Conservation (phyloP, 495 filamentous ascomycete species). For the Parathielavia hyrcaniae region DNA sequence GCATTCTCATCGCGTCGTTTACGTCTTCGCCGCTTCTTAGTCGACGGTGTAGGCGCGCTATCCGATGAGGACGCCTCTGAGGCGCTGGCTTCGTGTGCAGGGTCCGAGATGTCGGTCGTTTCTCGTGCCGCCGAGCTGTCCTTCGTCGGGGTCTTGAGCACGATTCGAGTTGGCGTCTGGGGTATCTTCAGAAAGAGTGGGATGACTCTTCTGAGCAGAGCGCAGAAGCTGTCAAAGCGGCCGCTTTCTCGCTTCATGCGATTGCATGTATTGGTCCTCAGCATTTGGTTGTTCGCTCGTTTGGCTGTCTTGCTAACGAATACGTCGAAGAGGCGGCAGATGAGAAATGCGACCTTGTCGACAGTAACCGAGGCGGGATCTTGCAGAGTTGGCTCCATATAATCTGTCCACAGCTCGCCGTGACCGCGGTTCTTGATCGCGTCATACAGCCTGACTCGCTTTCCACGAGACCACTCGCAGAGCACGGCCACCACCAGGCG, state of each 20-base stretch:
- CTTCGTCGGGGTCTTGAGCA: not conserved
- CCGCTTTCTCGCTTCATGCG: not conserved
- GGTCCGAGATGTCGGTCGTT: not conserved
- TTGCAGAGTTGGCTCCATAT: conserved; percentile 14
- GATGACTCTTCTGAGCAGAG: conserved; percentile 16
- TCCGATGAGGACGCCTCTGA: conserved; percentile 14
- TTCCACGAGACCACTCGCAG: conserved; percentile 9
- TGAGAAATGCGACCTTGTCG: conserved; percentile 5
- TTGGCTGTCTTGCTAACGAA: conserved; percentile 15
- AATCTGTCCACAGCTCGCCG: conserved; percentile 22
- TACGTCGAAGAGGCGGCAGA: conserved; percentile 25
- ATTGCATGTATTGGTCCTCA: conserved; percentile 4
- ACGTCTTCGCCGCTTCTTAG: conserved; percentile 48
- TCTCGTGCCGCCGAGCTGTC: not conserved
- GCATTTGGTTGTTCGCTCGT: not conserved
- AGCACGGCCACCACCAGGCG: conserved; percentile 28
- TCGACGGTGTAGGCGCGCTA: conserved; percentile 14
- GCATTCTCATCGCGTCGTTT: conserved; percentile 44
- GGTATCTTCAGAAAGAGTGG: conserved; percentile 10
- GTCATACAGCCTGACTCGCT: conserved; percentile 3
- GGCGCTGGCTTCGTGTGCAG: conserved; percentile 10
- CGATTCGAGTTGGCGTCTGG: conserved; percentile 12
- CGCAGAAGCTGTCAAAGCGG: conserved; percentile 17
- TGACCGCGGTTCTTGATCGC: conserved; percentile 4
- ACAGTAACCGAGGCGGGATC: not conserved